Conservation (phyloP, 2,329 filamentous ascomycete species). For the Aspergillus brasiliensis region DNA sequence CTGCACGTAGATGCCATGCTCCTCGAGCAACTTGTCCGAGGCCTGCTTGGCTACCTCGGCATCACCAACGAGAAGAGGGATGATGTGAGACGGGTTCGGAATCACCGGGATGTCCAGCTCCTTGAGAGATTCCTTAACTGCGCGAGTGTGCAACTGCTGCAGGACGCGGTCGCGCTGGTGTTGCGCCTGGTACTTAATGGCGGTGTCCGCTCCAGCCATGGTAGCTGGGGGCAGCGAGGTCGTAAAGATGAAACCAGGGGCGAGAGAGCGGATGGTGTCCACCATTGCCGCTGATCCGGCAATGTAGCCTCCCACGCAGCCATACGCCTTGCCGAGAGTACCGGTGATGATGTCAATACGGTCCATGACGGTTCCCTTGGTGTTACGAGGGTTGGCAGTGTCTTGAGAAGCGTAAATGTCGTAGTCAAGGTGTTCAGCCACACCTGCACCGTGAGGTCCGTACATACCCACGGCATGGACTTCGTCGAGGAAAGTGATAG, state of each 20-base stretch:
- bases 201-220: constrained; percentile 89
- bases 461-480: constrained; percentile 99
- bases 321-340: constrained; percentile 95
- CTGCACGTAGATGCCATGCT: constrained; percentile 95
- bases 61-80: constrained; percentile 90
- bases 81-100: constrained; percentile 94
- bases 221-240: constrained; percentile 93
- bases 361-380: constrained; percentile 83
- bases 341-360: constrained; percentile 97
- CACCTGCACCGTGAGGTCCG: constrained; percentile 89
- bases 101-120: constrained; percentile 90
- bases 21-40: constrained; percentile 85
- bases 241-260: constrained; percentile 98
- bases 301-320: constrained; percentile 97
- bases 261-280: constrained; percentile 89
- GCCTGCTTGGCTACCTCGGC: constrained; percentile 90
- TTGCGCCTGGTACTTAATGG: constrained; percentile 90
- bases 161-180: constrained; percentile 85
- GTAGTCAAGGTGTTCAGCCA: constrained; percentile 95
- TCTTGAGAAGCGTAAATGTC: constrained; percentile 77
- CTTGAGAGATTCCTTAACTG: constrained; percentile 81
- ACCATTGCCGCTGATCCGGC: constrained; percentile 84
- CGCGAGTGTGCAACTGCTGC: constrained; percentile 94
- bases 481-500: constrained; percentile 96
- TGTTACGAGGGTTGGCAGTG: constrained; percentile 50